These are phyloP conservation scores for Pseudogymnoascus sp. DNA, from an alignment of 2,329 filamentous ascomycete genomes.

Conservation along the genomic window DNA sequence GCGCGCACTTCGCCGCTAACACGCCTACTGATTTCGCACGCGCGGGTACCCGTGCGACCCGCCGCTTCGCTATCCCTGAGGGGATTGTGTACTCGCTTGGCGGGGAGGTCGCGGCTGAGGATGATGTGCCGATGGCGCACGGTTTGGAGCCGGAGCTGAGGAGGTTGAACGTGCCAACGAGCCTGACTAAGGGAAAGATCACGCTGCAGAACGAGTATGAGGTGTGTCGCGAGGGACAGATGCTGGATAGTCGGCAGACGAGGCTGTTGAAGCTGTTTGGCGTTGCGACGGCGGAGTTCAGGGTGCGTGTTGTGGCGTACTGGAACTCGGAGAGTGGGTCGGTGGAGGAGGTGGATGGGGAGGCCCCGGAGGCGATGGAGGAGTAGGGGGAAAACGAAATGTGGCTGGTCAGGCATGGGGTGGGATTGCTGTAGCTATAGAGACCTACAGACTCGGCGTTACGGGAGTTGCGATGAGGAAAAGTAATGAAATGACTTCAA, in stretches of 20 bases:
- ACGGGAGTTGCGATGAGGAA: slow-evolving; percentile 1
- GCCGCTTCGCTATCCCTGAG: slow-evolving; percentile 70
- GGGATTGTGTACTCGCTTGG: slow-evolving; percentile 75
- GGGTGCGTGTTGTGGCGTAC: slow-evolving; percentile 68
- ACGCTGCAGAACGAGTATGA: slow-evolving; percentile 47
- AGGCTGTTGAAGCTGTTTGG: slow-evolving; percentile 90
- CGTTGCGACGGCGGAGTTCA: slow-evolving; percentile 84
- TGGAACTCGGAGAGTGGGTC: slow-evolving; percentile 52
- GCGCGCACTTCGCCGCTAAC: slow-evolving; percentile 64
- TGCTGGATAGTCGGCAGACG: slow-evolving; percentile 84
- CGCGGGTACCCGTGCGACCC: slow-evolving; percentile 66
- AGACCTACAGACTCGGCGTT: slow-evolving; percentile 4
- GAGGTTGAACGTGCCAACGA: slow-evolving; percentile 81
- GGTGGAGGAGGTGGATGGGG: slow-evolving; percentile 46
- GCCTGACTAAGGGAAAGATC: slow-evolving; percentile 81
- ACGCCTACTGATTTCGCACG: slow-evolving; percentile 81
- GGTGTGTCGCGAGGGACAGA: slow-evolving; percentile 76
- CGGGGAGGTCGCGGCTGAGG: slow-evolving; percentile 68
- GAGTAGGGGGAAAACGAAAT: slow-evolving; percentile 29
- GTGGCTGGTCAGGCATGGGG: neutral
- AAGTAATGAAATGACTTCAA: slow-evolving; percentile 4
- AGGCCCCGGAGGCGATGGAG: slow-evolving; percentile 31
- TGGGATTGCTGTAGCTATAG: slow-evolving; percentile 3
- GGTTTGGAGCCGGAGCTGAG: slow-evolving; percentile 84
- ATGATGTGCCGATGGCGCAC: slow-evolving; percentile 83